These are phyloP conservation scores for Lactifluus pinguis DNA, from an alignment of 768 basidiomycete genomes.

Conservation along the genomic window DNA sequence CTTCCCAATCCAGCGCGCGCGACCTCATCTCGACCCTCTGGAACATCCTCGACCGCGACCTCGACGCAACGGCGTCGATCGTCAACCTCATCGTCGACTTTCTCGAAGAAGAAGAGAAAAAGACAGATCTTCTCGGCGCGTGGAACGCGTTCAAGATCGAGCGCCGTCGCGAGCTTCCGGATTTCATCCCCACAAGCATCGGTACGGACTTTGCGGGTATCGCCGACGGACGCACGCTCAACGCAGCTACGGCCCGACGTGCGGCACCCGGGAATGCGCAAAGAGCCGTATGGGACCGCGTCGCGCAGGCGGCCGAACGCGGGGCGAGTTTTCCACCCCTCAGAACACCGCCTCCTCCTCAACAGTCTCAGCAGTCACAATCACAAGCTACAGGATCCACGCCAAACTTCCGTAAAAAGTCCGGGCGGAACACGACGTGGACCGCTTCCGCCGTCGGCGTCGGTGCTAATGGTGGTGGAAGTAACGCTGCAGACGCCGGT, in stretches of 20 bases:
- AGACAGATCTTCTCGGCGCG: slow-evolving; percentile 57
- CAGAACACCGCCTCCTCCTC: not conserved
- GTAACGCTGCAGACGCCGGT: not conserved
- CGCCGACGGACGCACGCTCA: slow-evolving; percentile 72
- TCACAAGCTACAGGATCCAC: slow-evolving; percentile 17
- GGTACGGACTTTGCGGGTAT: slow-evolving; percentile 72
- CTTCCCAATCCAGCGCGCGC: slow-evolving; percentile 67
- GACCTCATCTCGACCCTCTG: slow-evolving; percentile 88
- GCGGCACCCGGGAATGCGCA: slow-evolving; percentile 43
- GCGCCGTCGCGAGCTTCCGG: slow-evolving; percentile 84
- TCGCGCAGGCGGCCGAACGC: slow-evolving; percentile 66
- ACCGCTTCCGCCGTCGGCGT: slow-evolving; percentile 22
- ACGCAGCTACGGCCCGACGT: slow-evolving; percentile 63
- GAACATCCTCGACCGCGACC: slow-evolving; percentile 57
- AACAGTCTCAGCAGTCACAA: slow-evolving; percentile 4
- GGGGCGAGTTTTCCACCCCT: slow-evolving; percentile 28
- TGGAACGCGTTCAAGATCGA: slow-evolving; percentile 84
- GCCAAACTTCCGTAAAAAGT: slow-evolving; percentile 29
- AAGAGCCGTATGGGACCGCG: slow-evolving; percentile 75
- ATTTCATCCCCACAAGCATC: slow-evolving; percentile 48
- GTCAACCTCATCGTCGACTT: slow-evolving; percentile 68
- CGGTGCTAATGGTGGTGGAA: slow-evolving; percentile 19
- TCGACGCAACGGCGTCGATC: slow-evolving; percentile 69
- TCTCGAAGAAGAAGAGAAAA: slow-evolving; percentile 80
- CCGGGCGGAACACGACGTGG: slow-evolving; percentile 19